These are phyloP conservation scores for Alternaria brassicae DNA, from an alignment of 2,329 filamentous ascomycete species.

Conservation along the genomic window DNA sequence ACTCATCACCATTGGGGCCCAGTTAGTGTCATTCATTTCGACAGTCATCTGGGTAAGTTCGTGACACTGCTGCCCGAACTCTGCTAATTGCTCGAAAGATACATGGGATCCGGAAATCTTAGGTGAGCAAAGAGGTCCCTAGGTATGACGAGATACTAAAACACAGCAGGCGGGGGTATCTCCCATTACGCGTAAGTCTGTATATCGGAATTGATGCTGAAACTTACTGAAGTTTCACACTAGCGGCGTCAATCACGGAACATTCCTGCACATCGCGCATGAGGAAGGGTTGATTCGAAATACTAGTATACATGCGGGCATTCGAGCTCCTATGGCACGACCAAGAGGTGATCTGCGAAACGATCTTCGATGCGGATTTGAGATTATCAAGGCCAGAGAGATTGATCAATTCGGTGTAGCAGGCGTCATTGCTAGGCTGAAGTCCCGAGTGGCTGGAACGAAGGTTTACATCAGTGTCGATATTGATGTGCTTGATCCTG, in stretches of 20 bases:
- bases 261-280: conserved; percentile 67
- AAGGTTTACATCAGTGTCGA: conserved; percentile 65
- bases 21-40: conserved; percentile 66
- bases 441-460: conserved; percentile 58
- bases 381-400: conserved; percentile 63
- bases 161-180: conserved; percentile 59
- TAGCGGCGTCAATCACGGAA: conserved; percentile 65
- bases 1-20: conserved; percentile 60
- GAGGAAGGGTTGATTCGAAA: conserved; percentile 67
- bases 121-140: conserved; percentile 42
- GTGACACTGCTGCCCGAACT: not conserved
- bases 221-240: conserved; percentile 4
- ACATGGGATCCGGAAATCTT: conserved; percentile 64
- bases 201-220: not conserved
- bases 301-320: conserved; percentile 67
- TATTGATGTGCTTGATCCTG: conserved; percentile 65
- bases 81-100: conserved; percentile 47
- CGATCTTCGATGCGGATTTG: conserved; percentile 66
- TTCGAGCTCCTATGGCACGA: conserved; percentile 61
- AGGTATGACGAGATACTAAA: conserved; percentile 7
- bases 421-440: conserved; percentile 59
- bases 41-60: conserved; percentile 57
- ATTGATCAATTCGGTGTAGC: conserved; percentile 59
- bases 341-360: conserved; percentile 62
- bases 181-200: conserved; percentile 64